Evolutionary conservation across 2,329 filamentous ascomycete species (phyloP), one percentile per base, ranked within the genome.

Genomic region (Clonostachys sp.): DNA sequence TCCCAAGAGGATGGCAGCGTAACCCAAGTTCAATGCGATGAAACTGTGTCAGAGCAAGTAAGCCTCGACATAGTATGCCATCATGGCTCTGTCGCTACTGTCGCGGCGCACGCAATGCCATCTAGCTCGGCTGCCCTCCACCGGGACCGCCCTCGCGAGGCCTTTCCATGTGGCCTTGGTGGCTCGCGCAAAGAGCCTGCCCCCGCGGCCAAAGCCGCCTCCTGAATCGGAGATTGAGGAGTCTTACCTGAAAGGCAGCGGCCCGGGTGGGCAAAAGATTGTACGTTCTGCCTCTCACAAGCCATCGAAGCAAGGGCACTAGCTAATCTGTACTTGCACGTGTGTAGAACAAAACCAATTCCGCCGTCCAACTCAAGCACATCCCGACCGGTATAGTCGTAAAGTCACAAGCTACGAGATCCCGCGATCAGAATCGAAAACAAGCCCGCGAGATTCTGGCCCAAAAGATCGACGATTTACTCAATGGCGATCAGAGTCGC

Each of bases 241-340:
- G 61, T 79, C 78, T 40, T 97, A 95, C 68, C 77, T 99, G 51
- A 95, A 94, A 64, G 94, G 94, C 57, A 88, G 83, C 56, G 94
- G 94, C 2, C 92, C 94, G 0, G 94, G 94, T 20, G 94, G 94
- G 0, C 94, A 99, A 64, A 96, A 96, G 65, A 97, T 97, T 71
- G 86, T 90, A 68, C 46, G 72, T 63, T 18, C 12, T 36, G n/a
- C 12, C 41, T 13, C 18, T 10, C 10, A 45, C 18, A 18, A 33
- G 13, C 18, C 38, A 13, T 41, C 12, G 18, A 13, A 17, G 34
- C 50, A 50, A 38, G 54, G 42, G 49, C 14, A 14, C 7, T 36
- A 30, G 40, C 7, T n/a, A n/a, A 44, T 30, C 24, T 30, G 6
- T 30, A 30, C 8, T 30, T 30, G 24, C 7, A 24, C 24, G 24